Conservation (phyloP, 805 yeast genomes). For the Kuraishia floccosa region DNA sequence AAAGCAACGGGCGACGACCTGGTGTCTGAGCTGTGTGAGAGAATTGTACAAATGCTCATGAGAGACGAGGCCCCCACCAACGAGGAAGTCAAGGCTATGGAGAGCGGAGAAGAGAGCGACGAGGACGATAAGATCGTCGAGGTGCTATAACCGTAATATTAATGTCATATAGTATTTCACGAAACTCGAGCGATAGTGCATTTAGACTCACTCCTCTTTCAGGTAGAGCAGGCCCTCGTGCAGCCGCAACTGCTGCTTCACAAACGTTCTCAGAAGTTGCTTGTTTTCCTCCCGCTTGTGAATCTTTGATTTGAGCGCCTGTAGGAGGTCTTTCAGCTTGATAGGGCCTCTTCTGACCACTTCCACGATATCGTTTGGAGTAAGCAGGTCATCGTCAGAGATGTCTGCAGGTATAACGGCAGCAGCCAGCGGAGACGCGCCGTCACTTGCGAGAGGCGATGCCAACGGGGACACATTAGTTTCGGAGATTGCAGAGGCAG, state of each 20-base stretch:
- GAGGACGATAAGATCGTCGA: constrained; percentile 43
- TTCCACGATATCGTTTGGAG: constrained; percentile 60
- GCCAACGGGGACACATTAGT: too few species aligned
- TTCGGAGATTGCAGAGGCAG: too few species aligned
- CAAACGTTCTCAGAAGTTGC: constrained; percentile 34
- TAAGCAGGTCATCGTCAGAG: constrained; percentile 45
- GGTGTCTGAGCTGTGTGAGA: constrained; percentile 63
- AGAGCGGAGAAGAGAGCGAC: constrained; percentile 30
- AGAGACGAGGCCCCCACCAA: constrained; percentile 65
- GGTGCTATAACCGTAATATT: constrained; percentile 11
- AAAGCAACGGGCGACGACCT: constrained; percentile 29
- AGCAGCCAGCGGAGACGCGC: constrained; percentile 9
- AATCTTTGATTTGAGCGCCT: constrained; percentile 49
- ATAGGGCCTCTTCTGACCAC: constrained; percentile 47
- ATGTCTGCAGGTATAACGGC: constrained; percentile 7
- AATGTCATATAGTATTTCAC: too few species aligned
- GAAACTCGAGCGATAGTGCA: too few species aligned
- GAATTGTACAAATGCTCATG: constrained; percentile 83
- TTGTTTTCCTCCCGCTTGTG: constrained; percentile 54
- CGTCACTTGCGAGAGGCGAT: constrained; percentile 3
- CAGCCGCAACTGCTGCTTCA: constrained; percentile 16
- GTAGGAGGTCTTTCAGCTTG: constrained; percentile 42
- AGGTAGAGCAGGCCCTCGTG: constrained; percentile 15
- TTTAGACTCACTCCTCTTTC: constrained; percentile 5
- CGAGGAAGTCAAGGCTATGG: constrained; percentile 33